Percentiles rank a stretch among this genome's conserved stretches.
phyloP scores from a whole-genome alignment of 208 protist species.

The Leishmania tarentolae region DNA sequence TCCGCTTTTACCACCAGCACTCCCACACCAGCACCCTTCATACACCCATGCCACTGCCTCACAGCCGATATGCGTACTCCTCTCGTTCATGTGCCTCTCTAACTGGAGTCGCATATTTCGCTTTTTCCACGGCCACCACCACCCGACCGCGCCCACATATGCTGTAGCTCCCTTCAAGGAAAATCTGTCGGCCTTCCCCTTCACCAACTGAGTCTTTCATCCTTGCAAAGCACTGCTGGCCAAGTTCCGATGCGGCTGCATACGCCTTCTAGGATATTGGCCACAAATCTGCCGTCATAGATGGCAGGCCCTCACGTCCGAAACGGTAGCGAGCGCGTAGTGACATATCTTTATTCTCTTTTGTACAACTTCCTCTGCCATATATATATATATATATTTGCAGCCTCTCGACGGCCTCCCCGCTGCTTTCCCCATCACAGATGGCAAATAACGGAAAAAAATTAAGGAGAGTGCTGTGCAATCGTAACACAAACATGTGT shows the following conservation, averaged over 20 bases:
- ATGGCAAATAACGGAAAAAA: neutral
- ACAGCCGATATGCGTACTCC: neutral
- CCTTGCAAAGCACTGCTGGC: neutral
- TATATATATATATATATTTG: no score
- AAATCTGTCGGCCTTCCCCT: neutral
- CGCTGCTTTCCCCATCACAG: neutral
- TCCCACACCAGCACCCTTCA: neutral
- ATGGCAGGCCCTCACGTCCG: neutral
- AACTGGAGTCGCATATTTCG: neutral
- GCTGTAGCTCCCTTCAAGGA: neutral
- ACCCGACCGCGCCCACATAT: neutral
- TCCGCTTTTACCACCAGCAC: neutral
- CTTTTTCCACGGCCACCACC: neutral
- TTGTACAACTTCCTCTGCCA: no score
- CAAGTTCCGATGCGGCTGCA: neutral
- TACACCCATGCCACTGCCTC: conserved; percentile 2
- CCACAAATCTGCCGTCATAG: neutral
- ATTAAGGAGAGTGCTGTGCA: neutral
- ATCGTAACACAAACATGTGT: neutral
- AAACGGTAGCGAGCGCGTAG: neutral
- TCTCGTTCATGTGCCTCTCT: neutral
- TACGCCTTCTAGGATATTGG: neutral
- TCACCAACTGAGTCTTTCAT: neutral
- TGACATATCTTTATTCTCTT: neutral
- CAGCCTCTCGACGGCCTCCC: neutral